Evolutionary conservation across 2,329 filamentous ascomycete species (phyloP).

Genomic region (Stagonosporopsis rhizophila): DNA sequence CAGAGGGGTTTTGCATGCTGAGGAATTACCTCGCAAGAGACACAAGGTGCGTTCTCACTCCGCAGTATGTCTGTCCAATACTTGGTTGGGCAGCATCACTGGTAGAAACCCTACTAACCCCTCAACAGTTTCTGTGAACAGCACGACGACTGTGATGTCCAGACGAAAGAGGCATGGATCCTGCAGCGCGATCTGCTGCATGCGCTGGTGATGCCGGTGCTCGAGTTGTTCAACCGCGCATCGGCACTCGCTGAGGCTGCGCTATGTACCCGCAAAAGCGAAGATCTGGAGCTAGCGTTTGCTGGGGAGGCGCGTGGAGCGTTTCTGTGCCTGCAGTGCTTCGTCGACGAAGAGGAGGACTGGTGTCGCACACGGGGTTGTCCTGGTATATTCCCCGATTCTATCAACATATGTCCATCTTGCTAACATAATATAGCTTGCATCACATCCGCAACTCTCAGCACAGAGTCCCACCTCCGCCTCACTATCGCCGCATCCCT

Average conservation of each 20-base stretch:
- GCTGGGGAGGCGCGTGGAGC: slow-evolving; percentile 63
- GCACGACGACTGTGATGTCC: slow-evolving; percentile 45
- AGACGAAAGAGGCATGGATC: slow-evolving; percentile 52
- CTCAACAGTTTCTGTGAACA: slow-evolving; percentile 52
- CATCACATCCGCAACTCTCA: slow-evolving; percentile 53
- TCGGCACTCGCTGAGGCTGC: slow-evolving; percentile 59
- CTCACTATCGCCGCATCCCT: slow-evolving; percentile 57
- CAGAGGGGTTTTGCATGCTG: slow-evolving; percentile 54
- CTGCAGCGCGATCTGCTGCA: slow-evolving; percentile 67
- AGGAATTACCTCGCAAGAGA: slow-evolving; percentile 51
- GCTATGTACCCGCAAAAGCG: slow-evolving; percentile 56
- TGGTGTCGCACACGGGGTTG: slow-evolving; percentile 65
- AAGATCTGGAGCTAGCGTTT: slow-evolving; percentile 65
- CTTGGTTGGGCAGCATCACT: background rate
- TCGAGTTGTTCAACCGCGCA: slow-evolving; percentile 64
- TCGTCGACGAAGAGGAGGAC: slow-evolving; percentile 63
- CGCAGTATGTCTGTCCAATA: background rate
- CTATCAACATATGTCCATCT: background rate
- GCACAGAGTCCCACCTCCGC: slow-evolving; percentile 57
- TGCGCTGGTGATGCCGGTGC: slow-evolving; percentile 64
- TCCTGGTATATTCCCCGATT: slow-evolving; percentile 45
- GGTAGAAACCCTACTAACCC: slow-evolving; percentile 1
- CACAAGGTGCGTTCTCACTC: slow-evolving; percentile 47
- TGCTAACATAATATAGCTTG: slow-evolving; percentile 46
- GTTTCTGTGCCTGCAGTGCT: slow-evolving; percentile 66